Evolutionary conservation across 2,329 filamentous ascomycete species (phyloP), one percentile per base, ranked within the genome.

Genomic region (Alternaria ethzedia): DNA sequence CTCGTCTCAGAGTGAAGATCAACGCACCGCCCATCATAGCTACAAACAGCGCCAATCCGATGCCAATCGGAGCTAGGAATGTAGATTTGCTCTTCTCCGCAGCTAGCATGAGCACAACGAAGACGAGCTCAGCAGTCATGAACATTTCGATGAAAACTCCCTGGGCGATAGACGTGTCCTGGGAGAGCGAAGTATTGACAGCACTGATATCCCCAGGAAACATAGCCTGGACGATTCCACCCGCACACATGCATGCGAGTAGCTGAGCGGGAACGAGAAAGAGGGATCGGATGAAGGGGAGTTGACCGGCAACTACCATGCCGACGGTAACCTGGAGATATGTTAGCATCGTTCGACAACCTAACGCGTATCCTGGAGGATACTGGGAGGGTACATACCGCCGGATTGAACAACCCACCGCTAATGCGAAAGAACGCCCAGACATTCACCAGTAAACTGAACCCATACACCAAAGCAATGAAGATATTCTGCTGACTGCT

Each of bases 371-470:
- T 26, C 5, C 28, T 20, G 4, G 49, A 45, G 25, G 41, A 58
- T 7, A 45, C 32, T 20, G 50, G 25, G 3, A 45, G 57, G 3
- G 25, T 10, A 59, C 59, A 58, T 63, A 80, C 68, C 6, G 67
- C 60, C 41, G 65, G 61, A 50, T 67, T 70, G 30, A 71, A 65
- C 32, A 72, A 43, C 3, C 65, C 64, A 1, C 75, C 72, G 41
- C 67, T 72, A n/a, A 76, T 77, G 5, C 74, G 61, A 43, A 71
- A 78, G 32, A 79, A 78, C 0, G 73, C 69, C 76, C 75, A 79
- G 0, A 70, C 74, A 59, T 75, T 77, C 0, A 78, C 75, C 43
- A 77, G 49, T 20, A 78, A 61, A 45, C 68, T 71, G 15, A 79
- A 71, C 3, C 72, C 73, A 56, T 78, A 78, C 6, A 70, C 56